Evolutionary conservation across 495 filamentous ascomycete genomes (phyloP), one percentile per base, ranked within the genome.

Genomic region (Podospora bellae-mahoneyi): DNA sequence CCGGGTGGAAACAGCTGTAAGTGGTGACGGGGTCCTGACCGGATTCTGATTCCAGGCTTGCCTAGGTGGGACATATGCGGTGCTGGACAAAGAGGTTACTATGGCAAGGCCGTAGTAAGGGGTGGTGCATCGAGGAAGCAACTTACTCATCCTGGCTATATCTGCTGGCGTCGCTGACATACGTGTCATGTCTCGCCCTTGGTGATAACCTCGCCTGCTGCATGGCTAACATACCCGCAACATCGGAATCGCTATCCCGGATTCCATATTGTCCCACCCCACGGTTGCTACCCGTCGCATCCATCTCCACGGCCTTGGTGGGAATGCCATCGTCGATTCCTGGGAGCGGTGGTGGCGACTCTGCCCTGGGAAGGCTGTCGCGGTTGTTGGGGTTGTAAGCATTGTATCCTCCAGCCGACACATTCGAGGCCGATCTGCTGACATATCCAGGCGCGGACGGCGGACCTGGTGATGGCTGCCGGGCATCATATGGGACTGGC

Each of bases 281-380:
- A 4, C 71, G 84, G 66, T 79, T 85, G n/a, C 84, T 84, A 1
- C 83, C 83, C 69, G 83, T 72, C 70, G 91, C 82, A 80, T 92
- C 89, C 92, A 96, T 94, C 75, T 94, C 93, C 61, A 93, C 85
- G 0, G 92, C 91, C 72, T 92, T 90, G n/a, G 90, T 90, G 23
- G 90, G 82, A 18, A 79, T 75, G 5, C 62, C 75, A 57, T 81
- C 74, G 28, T 87, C 83, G 15, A 86, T 68, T 55, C 78, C 78
- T 7, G 89, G 87, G 71, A 90, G 78, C 5, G 90, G 90, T 6
- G 88, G 88, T 5, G 89, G 88, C 19, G 89, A 88, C 64, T 87
- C 85, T 6, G 85, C 85, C 63, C 85, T 77, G 9, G 85, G 82
- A 20, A 86, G 74, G 23, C 77, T 75, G 3, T 71, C 71, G 28